These are phyloP conservation scores for Fusarium scirpi DNA, from an alignment of 2,329 filamentous ascomycete genomes.

Conservation along the genomic window DNA sequence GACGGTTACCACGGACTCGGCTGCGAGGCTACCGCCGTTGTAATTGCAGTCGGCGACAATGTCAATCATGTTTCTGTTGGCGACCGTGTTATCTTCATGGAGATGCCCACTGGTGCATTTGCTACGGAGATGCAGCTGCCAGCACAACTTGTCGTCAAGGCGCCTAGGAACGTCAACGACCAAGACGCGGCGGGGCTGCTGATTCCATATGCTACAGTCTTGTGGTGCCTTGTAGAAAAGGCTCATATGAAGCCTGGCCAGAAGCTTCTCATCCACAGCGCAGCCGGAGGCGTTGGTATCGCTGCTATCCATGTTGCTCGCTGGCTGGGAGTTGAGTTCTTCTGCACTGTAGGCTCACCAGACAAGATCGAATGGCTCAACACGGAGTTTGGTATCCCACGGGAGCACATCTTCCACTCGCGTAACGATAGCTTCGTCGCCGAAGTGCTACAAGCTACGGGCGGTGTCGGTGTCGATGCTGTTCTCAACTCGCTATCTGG, in stretches of 20 bases:
- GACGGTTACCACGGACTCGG: neutral
- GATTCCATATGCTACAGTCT: too few relatives aligned
- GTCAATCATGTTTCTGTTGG: neutral
- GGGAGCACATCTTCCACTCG: conserved; percentile 50
- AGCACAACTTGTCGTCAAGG: too few relatives aligned
- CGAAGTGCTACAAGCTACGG: conserved; percentile 45
- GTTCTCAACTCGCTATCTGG: conserved; percentile 52
- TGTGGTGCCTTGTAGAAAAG: neutral
- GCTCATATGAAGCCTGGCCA: neutral
- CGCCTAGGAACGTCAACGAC: too few relatives aligned
- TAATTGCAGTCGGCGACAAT: neutral
- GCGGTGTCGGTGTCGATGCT: conserved; percentile 50
- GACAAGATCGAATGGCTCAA: neutral
- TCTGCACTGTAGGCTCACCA: neutral
- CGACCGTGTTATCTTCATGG: neutral
- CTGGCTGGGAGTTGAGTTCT: neutral
- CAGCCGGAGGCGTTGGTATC: neutral
- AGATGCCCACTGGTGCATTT: neutral
- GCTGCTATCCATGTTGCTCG: neutral
- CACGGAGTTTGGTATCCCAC: conserved; percentile 36
- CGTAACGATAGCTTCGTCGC: conserved; percentile 45
- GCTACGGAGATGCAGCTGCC: too few relatives aligned
- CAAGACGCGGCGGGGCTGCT: too few relatives aligned
- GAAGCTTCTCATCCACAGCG: neutral
- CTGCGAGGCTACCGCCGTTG: neutral